A percentile compares a stretch with the other conserved stretches of the same genome.
These are phyloP conservation scores for Sugiyamaella novakii DNA, from an alignment of 1,139 yeast species.

Conservation along the genomic window DNA sequence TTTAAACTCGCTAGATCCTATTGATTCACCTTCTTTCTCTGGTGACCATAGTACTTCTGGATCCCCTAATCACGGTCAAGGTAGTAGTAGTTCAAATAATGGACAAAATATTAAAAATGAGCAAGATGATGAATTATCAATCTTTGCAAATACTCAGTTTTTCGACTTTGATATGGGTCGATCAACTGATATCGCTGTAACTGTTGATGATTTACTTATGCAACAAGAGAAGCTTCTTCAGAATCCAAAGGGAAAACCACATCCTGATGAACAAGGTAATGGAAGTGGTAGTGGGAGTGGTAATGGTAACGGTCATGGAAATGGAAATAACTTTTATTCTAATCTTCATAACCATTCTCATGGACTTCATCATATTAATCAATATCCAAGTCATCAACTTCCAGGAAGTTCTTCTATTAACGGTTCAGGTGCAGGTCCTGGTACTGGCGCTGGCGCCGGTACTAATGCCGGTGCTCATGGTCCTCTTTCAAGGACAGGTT, in stretches of 20 bases:
- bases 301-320: not conserved
- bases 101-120: conserved; percentile 1
- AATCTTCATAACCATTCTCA: conserved; percentile 11
- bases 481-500: not conserved
- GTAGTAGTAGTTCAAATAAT: conserved; percentile 8
- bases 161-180: conserved; percentile 50
- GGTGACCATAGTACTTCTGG: conserved; percentile 18
- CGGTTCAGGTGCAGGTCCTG: conserved; percentile 3
- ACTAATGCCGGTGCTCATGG: not conserved
- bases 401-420: conserved; percentile 15
- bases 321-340: conserved; percentile 3
- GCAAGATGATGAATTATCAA: conserved; percentile 44
- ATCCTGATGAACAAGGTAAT: conserved; percentile 21
- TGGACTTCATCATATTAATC: conserved; percentile 15
- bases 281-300: conserved; percentile 5
- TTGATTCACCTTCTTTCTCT: conserved; percentile 26
- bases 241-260: conserved; percentile 31
- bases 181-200: conserved; percentile 46
- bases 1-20: conserved; percentile 40
- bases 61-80: conserved; percentile 3
- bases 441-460: conserved; percentile 5
- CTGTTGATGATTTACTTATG: conserved; percentile 45
- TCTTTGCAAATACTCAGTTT: conserved; percentile 48
- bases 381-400: conserved; percentile 13
- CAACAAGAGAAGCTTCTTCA: conserved; percentile 45